Base-by-base conservation (phyloP, 192 early-diverging fungal species). In the Diversispora epigaea region DNA sequence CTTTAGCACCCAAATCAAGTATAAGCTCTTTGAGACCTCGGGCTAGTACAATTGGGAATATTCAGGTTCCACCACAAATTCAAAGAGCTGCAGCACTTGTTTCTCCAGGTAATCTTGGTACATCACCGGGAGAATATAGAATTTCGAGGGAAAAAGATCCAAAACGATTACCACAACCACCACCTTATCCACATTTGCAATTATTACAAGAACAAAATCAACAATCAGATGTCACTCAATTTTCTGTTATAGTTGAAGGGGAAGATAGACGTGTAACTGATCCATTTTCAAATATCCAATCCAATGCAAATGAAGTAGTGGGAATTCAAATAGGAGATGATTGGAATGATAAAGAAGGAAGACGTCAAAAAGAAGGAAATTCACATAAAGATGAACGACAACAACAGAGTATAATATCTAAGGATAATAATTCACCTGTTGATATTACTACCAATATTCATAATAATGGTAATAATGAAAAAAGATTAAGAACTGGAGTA, bases 21-120 rank as follows among this genome's bases (percentile, higher is more conserved):
- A 56, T 71, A 32, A 17, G 39, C 43, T 62, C 71, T 57, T 25
- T 63, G 32, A 67, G 82, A 17, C 82, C 82, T 21, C 75, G 82
- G n/a, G 80, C 82, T 44, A 83, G 79, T 49, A 83, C 82, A 43
- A 75, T 83, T 41, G 82, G 82, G 25, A 81, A 78, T 21, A 70
- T 81, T 46, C 80, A 81, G 46, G 64, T 77, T 25, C 77, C 81
- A 64, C 79, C 77, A 7, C 81, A 77, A 32, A 68, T 78, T 12
- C 82, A 80, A 60, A 50, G 72, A 71, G 79, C 73, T 2, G 77
- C 78, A 0, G 68, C 71, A 3, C 62, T 73, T 55, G 71, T 63
- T 45, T 62, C 77, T 32, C 67, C 68, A 70, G 66, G 39, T 15
- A 62, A 44, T 66, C 15, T 64, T 17, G 69, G 71, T 6, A 39